Percentiles rank a stretch among this genome's conserved stretches.
Conservation (phyloP, 345 rosid genomes). For the Gossypium turneri region DNA sequence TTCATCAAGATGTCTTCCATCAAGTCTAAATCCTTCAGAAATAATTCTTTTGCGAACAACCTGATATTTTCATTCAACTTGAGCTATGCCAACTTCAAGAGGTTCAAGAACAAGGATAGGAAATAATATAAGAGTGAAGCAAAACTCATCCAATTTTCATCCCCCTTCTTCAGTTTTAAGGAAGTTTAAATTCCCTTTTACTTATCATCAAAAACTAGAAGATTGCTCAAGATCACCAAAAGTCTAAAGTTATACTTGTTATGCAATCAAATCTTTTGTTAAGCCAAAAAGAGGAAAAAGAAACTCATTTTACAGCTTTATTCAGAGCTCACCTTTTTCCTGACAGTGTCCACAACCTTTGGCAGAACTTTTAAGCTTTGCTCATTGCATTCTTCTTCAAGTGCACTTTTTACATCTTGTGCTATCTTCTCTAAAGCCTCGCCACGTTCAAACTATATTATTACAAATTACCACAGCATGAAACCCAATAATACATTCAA, state of each 20-base stretch:
- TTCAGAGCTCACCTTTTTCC: constrained; percentile 62
- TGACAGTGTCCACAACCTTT: constrained; percentile 79
- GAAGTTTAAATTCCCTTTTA: neutral
- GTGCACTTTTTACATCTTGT: constrained; percentile 54
- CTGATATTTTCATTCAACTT: constrained; percentile 35
- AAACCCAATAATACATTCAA: constrained; percentile 1
- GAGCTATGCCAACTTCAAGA: constrained; percentile 19
- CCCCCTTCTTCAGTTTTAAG: neutral
- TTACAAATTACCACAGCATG: constrained; percentile 5
- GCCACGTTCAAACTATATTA: constrained; percentile 86
- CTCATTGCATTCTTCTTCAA: constrained; percentile 82
- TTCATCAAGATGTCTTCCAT: constrained; percentile 83
- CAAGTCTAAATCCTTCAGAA: constrained; percentile 80
- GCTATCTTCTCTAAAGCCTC: constrained; percentile 85
- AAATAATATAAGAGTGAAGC: neutral
- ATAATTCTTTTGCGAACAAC: constrained; percentile 84
- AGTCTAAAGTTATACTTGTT: neutral
- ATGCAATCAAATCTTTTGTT: neutral
- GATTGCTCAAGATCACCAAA: neutral
- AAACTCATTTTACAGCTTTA: neutral
- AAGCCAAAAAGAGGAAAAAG: constrained; percentile 13
- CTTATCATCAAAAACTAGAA: neutral
- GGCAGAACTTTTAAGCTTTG: constrained; percentile 75
- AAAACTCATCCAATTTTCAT: neutral
- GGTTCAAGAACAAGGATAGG: constrained; percentile 17